These are phyloP conservation scores for Tylopilus sp. DNA, from an alignment of 768 basidiomycete species.

Conservation along the genomic window DNA sequence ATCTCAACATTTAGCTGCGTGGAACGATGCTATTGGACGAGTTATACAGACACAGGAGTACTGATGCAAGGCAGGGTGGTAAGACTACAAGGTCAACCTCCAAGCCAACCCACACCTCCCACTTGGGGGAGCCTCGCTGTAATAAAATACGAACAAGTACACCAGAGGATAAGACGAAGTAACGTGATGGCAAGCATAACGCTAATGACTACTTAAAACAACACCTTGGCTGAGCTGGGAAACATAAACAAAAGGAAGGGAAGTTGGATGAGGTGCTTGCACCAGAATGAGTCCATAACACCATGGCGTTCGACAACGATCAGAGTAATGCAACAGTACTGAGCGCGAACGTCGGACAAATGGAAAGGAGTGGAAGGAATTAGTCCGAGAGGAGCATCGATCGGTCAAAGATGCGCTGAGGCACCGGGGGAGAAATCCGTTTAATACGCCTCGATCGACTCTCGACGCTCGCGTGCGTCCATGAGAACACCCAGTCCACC, in stretches of 20 bases:
- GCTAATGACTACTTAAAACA: conserved; percentile 26
- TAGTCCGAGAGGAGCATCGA: conserved; percentile 11
- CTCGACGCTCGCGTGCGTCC: conserved; percentile 77
- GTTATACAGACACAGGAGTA: conserved; percentile 8
- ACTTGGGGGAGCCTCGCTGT: conserved; percentile 4
- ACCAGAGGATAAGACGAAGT: conserved; percentile 13
- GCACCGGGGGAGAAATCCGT: conserved; percentile 3
- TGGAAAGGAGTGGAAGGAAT: conserved; percentile 19
- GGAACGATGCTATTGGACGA: conserved; percentile 15
- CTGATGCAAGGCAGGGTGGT: conserved; percentile 6
- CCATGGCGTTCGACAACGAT: conserved; percentile 8
- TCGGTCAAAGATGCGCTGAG: conserved; percentile 8
- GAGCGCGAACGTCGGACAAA: conserved; percentile 10
- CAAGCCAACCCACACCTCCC: conserved; percentile 18
- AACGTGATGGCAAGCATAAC: conserved; percentile 27
- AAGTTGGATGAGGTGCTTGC: conserved; percentile 22
- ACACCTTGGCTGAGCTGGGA: conserved; percentile 19
- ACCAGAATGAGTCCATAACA: conserved; percentile 23
- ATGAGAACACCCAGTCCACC: conserved; percentile 76
- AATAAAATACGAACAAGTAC: conserved; percentile 23
- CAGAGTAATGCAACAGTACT: conserved; percentile 12
- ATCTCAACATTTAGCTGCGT: background rate
- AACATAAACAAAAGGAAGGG: conserved; percentile 27
- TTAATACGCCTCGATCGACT: conserved; percentile 70
- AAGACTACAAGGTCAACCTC: conserved; percentile 39